Conservation (phyloP, 805 yeast species). For the Scheffersomyces lignosus region DNA sequence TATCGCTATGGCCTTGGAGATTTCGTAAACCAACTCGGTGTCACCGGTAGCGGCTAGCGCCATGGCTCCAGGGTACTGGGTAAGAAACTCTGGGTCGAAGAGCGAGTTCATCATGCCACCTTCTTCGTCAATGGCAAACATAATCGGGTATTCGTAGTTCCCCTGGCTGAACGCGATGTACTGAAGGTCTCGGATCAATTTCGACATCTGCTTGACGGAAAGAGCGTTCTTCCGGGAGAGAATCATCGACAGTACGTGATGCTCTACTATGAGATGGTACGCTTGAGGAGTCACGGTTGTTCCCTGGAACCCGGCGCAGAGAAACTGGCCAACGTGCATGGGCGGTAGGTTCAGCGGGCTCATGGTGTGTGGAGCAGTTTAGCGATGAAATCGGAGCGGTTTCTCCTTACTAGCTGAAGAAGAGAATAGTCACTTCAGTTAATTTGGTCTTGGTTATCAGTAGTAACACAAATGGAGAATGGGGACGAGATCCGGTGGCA, state of each 20-base stretch:
- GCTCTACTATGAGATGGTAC: conserved; percentile 48
- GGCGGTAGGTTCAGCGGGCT: conserved; percentile 5
- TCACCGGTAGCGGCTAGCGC: conserved; percentile 58
- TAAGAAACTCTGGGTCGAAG: conserved; percentile 49
- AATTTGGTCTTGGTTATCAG: too few relatives aligned
- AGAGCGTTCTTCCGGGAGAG: conserved; percentile 52
- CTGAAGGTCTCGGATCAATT: conserved; percentile 54
- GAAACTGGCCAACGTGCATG: conserved; percentile 46
- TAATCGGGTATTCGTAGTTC: conserved; percentile 51
- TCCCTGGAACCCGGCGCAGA: conserved; percentile 62
- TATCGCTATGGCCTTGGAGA: conserved; percentile 52
- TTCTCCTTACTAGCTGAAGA: too few relatives aligned
- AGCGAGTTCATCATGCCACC: conserved; percentile 63
- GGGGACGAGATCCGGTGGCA: too few relatives aligned
- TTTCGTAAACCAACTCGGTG: conserved; percentile 47
- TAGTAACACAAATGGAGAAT: too few relatives aligned
- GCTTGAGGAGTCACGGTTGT: conserved; percentile 54
- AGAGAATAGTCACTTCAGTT: too few relatives aligned
- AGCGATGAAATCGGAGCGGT: too few relatives aligned
- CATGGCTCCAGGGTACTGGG: conserved; percentile 68
- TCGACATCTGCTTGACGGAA: conserved; percentile 48
- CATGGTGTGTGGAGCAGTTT: conserved; percentile 7
- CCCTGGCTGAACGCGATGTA: conserved; percentile 49
- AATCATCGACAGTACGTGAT: conserved; percentile 53
- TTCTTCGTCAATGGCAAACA: conserved; percentile 62